phyloP scores from a whole-genome alignment of 148 eudicot genomes.

The Nepenthes mirabilis region DNA sequence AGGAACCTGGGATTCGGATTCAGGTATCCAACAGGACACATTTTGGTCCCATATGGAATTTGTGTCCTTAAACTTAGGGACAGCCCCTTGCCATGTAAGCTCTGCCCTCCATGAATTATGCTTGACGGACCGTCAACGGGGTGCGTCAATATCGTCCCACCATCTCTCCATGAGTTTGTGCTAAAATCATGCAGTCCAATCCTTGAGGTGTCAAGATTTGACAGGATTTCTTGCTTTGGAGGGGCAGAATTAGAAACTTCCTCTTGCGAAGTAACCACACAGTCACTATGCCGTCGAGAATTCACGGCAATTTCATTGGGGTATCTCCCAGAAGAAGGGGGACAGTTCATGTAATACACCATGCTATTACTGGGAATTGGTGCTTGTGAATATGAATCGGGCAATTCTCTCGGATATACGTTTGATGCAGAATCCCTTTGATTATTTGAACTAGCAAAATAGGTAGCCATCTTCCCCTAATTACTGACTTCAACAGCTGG shows the following conservation, averaged over 20 bases:
- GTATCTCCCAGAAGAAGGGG: constrained; percentile 24
- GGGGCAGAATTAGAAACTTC: not conserved
- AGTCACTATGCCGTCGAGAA: not conserved
- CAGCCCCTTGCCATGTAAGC: constrained; percentile 34
- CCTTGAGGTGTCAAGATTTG: constrained; percentile 18
- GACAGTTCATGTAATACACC: constrained; percentile 30
- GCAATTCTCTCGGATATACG: constrained; percentile 6
- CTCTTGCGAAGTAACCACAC: not conserved
- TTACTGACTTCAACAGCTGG: not conserved
- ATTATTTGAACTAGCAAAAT: constrained; percentile 14
- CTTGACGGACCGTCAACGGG: constrained; percentile 13
- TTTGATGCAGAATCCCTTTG: constrained; percentile 20
- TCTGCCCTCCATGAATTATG: not conserved
- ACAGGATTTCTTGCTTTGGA: constrained; percentile 13
- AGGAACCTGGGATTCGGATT: constrained; percentile 18
- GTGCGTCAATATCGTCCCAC: constrained; percentile 22
- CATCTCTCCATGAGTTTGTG: constrained; percentile 19
- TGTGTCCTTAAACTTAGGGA: constrained; percentile 43
- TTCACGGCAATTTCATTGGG: constrained; percentile 3
- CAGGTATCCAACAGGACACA: constrained; percentile 17
- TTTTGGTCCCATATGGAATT: constrained; percentile 20
- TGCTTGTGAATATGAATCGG: constrained; percentile 5
- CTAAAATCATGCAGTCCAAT: constrained; percentile 11
- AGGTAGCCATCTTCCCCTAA: not conserved
- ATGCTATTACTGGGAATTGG: constrained; percentile 21